Evolutionary conservation across 2,329 filamentous ascomycete species (phyloP).

Genomic region (Apiospora rasikravindrae): DNA sequence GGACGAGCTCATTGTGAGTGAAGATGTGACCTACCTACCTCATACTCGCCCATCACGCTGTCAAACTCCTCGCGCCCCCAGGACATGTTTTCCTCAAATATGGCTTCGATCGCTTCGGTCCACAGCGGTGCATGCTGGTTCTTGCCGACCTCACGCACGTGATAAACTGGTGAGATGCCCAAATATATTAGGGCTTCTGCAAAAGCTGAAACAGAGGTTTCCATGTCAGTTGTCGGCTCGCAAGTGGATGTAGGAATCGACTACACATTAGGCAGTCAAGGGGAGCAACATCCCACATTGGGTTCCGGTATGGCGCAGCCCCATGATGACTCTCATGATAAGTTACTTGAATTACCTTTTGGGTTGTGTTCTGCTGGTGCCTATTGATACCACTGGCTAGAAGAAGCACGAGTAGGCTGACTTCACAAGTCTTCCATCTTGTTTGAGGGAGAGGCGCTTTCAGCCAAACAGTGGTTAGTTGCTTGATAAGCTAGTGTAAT

Average conservation of each 20-base stretch:
- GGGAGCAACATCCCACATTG: conserved; percentile 28
- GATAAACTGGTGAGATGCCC: conserved; percentile 39
- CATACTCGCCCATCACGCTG: conserved; percentile 39
- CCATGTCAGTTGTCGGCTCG: background rate
- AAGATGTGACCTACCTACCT: conserved; percentile 27
- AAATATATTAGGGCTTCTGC: conserved; percentile 37
- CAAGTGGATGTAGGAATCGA: background rate
- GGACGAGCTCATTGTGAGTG: background rate
- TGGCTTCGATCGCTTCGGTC: conserved; percentile 41
- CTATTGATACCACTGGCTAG: too few relatives aligned
- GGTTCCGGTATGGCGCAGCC: conserved; percentile 40
- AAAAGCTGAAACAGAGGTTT: conserved; percentile 30
- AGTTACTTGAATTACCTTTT: background rate
- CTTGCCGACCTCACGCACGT: conserved; percentile 40
- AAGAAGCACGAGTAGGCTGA: too few relatives aligned
- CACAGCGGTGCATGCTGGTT: conserved; percentile 41
- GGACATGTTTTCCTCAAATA: conserved; percentile 36
- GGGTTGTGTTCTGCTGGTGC: background rate
- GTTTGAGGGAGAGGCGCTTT: background rate
- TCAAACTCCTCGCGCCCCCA: conserved; percentile 41
- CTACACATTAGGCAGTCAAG: background rate
- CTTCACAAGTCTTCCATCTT: background rate
- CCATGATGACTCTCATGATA: conserved; percentile 41
- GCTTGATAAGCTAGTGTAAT: background rate
- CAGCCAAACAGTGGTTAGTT: background rate